Percentiles rank a stretch among this genome's conserved stretches.
Conservation (phyloP, 352 stramenopile species). For the Phytophthora boehmeriae region DNA sequence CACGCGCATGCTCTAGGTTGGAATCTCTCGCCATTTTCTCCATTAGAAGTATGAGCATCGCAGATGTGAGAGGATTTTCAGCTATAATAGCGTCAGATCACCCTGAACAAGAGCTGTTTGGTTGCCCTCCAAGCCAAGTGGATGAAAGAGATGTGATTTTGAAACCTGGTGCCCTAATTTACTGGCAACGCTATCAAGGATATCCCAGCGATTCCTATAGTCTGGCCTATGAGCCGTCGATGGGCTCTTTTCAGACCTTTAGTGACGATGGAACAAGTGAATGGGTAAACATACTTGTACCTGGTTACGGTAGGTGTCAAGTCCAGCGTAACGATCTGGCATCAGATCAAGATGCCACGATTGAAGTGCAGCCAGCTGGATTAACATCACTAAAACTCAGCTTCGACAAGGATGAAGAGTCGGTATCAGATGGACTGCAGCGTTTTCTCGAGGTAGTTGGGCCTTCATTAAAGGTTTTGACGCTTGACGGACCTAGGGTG, state of each 20-base stretch:
- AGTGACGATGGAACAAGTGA: constrained; percentile 12
- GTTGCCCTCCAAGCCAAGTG: constrained; percentile 1
- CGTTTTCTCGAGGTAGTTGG: constrained; percentile 7
- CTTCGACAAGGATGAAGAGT: constrained; percentile 5
- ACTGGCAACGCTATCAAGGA: constrained; percentile 2
- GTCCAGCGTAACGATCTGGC: constrained; percentile 7
- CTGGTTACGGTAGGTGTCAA: constrained; percentile 13
- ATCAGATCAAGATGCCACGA: not conserved
- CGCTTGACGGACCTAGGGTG: not conserved
- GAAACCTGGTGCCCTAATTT: constrained; percentile 8
- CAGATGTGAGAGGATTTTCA: constrained; percentile 1
- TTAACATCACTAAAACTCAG: constrained; percentile 4
- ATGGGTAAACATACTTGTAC: constrained; percentile 8
- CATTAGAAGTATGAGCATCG: constrained; percentile 1
- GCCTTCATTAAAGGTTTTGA: constrained; percentile 2
- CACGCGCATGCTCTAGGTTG: constrained; percentile 2
- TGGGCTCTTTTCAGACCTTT: no score
- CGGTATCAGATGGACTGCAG: not conserved
- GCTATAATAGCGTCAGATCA: constrained; percentile 9
- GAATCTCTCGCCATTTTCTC: constrained; percentile 1
- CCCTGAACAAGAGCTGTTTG: constrained; percentile 17
- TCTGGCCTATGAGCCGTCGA: no score
- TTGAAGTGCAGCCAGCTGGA: not conserved
- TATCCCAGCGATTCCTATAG: no score
- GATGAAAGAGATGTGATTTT: constrained; percentile 3